Base-by-base conservation (phyloP, 352 stramenopile genomes). In the Globisporangium rhizosaccharum region DNA sequence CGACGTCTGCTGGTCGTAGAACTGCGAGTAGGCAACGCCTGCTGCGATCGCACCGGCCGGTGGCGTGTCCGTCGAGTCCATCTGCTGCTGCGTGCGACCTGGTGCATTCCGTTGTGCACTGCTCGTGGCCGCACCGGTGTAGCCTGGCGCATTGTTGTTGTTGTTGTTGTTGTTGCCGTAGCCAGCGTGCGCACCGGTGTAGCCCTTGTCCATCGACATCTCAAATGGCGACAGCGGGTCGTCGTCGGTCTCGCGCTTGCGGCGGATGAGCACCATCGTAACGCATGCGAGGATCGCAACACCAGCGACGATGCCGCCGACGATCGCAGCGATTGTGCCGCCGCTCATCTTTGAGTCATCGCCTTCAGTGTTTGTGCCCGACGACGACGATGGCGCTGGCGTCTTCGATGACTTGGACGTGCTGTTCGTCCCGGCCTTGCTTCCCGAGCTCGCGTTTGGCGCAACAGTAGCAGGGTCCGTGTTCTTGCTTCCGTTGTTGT, bases 151-250 rank as follows among this genome's bases (percentile, higher is more conserved):
- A 23, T 25, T 12, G 18, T 18, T 12, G 11, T 42, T 69, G 18
- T 62, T 67, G 18, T 62, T 67, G 23, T 23, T 23, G 57, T 77
- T 79, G 67, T 83, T 79, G 58, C 73, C 72, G 56, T 83, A 68
- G 17, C 57, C 62, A 33, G 49, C 68, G 47, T 80, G 69, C n/a
- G 59, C 62, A 37, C 51, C 68, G 45, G 67, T 72, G 70, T 87
- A 89, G 39, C 76, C 76, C 76, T 92, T 92, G 71, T 92, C 82
- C 80, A 92, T 89, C 37, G 82, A 92, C 37, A 92, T 72, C 68
- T 92, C 80, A 53, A 92, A 92, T 2, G 82, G 82, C 65, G 82
- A 92, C 53, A 92, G 61, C 57, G 82, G 82, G 53, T 92, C 82
- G 56, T 92, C 82, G 36, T 92, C 78, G 7, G 66, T 55, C 17